Percentiles rank a stretch among this genome's conserved stretches.
phyloP scores from a whole-genome alignment of 441 rosid species.

The Croton laevigatus region DNA sequence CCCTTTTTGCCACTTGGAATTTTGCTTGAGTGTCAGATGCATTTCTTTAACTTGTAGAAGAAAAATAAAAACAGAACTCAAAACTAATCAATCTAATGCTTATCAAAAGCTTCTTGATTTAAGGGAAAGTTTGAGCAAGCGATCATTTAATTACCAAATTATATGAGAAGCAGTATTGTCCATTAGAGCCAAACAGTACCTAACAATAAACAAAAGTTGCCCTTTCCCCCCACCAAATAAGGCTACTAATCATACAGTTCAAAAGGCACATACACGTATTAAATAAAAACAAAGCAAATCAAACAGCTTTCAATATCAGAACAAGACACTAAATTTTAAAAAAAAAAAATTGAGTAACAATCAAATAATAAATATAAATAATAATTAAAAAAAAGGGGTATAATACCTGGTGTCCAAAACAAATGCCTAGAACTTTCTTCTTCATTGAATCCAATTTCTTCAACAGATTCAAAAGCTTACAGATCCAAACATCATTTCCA shows the following conservation, averaged over 20 bases:
- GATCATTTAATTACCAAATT: background rate
- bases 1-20: background rate
- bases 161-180: background rate
- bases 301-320: background rate
- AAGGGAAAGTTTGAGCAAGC: background rate
- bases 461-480: constrained; percentile 39
- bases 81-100: background rate
- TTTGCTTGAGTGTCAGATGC: background rate
- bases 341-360: background rate
- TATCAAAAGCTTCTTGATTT: background rate
- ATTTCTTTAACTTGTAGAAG: background rate
- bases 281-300: background rate
- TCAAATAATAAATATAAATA: background rate
- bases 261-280: background rate
- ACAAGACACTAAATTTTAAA: background rate
- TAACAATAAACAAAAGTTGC: constrained; percentile 2
- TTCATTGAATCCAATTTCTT: constrained; percentile 43
- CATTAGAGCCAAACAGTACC: background rate
- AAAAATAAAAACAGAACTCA: background rate
- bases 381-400: background rate
- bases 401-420: constrained; percentile 76
- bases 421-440: constrained; percentile 60
- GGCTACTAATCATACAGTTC: constrained; percentile 3
- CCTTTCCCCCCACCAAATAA: constrained; percentile 14
- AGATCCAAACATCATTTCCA: constrained; percentile 60